Base-by-base conservation (phyloP, 2,329 filamentous ascomycete genomes). In the Colletotrichum brevisporum region DNA sequence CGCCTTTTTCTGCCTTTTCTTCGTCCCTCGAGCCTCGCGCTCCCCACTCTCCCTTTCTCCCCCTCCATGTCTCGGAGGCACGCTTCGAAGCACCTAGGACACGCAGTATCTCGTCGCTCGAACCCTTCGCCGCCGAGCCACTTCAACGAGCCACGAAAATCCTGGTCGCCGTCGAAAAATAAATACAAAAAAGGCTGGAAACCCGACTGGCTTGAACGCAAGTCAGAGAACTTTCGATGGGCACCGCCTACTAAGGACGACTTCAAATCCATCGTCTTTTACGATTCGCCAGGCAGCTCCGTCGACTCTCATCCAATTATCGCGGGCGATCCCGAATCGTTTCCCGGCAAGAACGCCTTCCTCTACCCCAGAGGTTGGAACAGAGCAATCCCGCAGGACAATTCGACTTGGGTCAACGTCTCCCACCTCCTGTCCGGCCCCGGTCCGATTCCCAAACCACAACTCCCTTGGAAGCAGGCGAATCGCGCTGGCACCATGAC, bases 401-500 rank as follows among this genome's bases (percentile, higher is more conserved):
- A n/a, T 4, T 43, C 13, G 4, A 21, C 18, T 39, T 63, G 58
- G 64, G 47, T 43, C 59, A 16, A 55, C 24, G 18, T 27, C 53
- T 27, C 6, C 27, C 4, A 6, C 26, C 48, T 61, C 15, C 48
- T 61, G 16, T 24, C 13, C 6, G 58, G 58, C 6, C 48, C 58
- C 15, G 6, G 21, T 13, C 36, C 48, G 27, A 50, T 36, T 8
- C 31, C 31, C 2, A n/a, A 43, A 26, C 16, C 36, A 15, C 47
- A 31, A 13, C 16, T n/a, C 16, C 18, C 16, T 13, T 9, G 18
- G 47, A 18, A 50, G 15, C 31, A 6, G 3, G 12, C 6, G 6
- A 8, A 6, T 31, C 16, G 8, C 4, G 16, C 4, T 8, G 31
- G 31, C 24, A 27, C 24, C 71, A 97, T 97, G 95, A 86, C 90